Evolutionary conservation across 331 rosid genomes (phyloP).

Genomic region (Saraca asoca): DNA sequence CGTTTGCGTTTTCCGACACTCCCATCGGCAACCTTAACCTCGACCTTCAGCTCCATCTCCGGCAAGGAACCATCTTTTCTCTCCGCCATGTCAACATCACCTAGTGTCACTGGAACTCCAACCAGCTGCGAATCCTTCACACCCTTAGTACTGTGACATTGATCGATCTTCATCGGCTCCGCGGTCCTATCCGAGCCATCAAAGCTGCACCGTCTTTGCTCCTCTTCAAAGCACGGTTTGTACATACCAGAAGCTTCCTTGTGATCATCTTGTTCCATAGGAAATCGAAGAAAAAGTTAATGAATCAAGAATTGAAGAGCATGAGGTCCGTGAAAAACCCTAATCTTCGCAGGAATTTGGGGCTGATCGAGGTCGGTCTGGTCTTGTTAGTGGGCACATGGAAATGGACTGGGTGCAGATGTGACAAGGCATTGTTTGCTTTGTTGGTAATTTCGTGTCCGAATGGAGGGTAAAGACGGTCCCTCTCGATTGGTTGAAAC

Average conservation of each 20-base stretch:
- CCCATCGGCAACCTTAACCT: slow-evolving; percentile 35
- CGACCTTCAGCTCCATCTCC: slow-evolving; percentile 16
- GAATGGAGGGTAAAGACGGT: slow-evolving; percentile 32
- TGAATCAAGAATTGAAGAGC: slow-evolving; percentile 29
- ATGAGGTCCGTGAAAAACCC: slow-evolving; percentile 50
- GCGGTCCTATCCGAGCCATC: slow-evolving; percentile 14
- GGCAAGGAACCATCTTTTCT: slow-evolving; percentile 19
- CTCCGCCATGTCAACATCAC: slow-evolving; percentile 30
- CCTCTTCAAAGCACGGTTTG: slow-evolving; percentile 31
- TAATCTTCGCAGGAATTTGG: slow-evolving; percentile 32
- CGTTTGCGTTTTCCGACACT: slow-evolving; percentile 59
- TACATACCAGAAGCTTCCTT: slow-evolving; percentile 28
- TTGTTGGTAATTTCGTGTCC: slow-evolving; percentile 38
- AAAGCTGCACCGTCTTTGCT: neutral
- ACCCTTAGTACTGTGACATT: slow-evolving; percentile 30
- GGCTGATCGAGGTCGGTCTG: slow-evolving; percentile 38
- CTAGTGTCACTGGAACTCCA: slow-evolving; percentile 29
- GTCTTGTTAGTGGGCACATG: slow-evolving; percentile 41
- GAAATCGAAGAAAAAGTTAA: neutral
- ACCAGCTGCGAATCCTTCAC: slow-evolving; percentile 45
- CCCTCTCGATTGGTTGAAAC: slow-evolving; percentile 48
- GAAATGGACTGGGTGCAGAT: slow-evolving; percentile 46
- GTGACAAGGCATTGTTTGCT: slow-evolving; percentile 44
- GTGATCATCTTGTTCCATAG: slow-evolving; percentile 46
- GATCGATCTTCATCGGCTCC: slow-evolving; percentile 40